Base-by-base conservation (phyloP, 2,329 filamentous ascomycete genomes). In the Chrysosporium queenslandicum region DNA sequence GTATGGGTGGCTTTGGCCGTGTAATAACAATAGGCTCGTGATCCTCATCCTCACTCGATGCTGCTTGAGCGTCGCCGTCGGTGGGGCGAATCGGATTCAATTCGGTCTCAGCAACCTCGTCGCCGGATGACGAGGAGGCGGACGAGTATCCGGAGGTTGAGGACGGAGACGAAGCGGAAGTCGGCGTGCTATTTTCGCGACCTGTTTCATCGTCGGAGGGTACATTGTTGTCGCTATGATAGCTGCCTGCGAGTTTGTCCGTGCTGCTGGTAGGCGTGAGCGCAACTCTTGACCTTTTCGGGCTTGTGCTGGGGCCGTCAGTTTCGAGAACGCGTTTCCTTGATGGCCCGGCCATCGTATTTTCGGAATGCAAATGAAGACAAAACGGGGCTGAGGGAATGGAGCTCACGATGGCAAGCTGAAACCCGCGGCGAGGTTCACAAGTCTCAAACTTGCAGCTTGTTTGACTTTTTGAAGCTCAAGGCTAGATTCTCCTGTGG, bases 1-100 rank as follows among this genome's bases (percentile, higher is more conserved):
- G 60, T 52, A 70, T 70, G 43, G 56, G 57, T 2, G 68, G 68
- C 59, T 68, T 70, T 60, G 61, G n/a, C 60, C 62, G 18, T 59
- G 56, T 9, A 67, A 40, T 3, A 34, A 42, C 25, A 18, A 45
- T 45, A 11, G 45, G 39, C 18, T 46, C 53, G 20, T 47, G 21
- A 34, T 41, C 53, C 7, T 55, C 53, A 9, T 34, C 42, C 6
- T 53, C 53, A 12, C 23, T 34, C 2, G 42, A 42, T 36, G 29
- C 25, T 20, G 42, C 18, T 18, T 36, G 29, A 18, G 30, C 20
- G 12, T 25, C 4, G 6, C 16, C 32, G 42, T 12, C 11, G 40
- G 21, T 14, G 9, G 5, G 21, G n/a, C 14, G 3, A 14, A 29
- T 30, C 1, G 2, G 11, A 46, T 20, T 34, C 8, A 20, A 21